Evolutionary conservation across 2,329 filamentous ascomycete genomes (phyloP).

Genomic region (Hortaea werneckii): DNA sequence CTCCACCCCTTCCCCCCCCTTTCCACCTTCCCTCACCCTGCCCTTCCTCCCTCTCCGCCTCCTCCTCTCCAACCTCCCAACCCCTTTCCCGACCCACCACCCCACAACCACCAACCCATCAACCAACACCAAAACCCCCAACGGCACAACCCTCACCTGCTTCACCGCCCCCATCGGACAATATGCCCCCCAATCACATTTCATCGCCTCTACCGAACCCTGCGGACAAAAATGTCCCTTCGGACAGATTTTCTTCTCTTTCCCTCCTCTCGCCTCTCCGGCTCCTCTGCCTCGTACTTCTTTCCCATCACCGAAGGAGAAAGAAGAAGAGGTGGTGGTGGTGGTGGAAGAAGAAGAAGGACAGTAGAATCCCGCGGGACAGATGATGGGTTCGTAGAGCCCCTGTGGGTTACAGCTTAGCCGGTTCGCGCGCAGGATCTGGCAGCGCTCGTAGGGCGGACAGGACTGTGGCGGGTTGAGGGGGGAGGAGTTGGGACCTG

Average conservation of each 20-base stretch:
- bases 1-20: slow-evolving; percentile 19
- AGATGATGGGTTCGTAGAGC: slow-evolving; percentile 42
- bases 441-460: slow-evolving; percentile 18
- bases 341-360: slow-evolving; percentile 27
- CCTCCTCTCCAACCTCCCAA: slow-evolving; percentile 28
- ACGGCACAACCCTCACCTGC: slow-evolving; percentile 36
- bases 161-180: slow-evolving; percentile 37
- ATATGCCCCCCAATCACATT: slow-evolving; percentile 36
- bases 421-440: slow-evolving; percentile 11
- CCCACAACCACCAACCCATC: slow-evolving; percentile 31
- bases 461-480: slow-evolving; percentile 23
- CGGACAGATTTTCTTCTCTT: slow-evolving; percentile 34
- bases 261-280: slow-evolving; percentile 22
- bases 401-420: slow-evolving; percentile 25
- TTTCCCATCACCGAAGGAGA: too few species aligned
- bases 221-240: slow-evolving; percentile 42
- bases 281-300: too few species aligned
- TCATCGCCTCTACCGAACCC: slow-evolving; percentile 39
- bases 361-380: slow-evolving; percentile 41
- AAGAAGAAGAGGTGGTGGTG: too few species aligned
- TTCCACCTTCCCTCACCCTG: slow-evolving; percentile 12
- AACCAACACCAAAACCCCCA: slow-evolving; percentile 33
- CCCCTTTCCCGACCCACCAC: slow-evolving; percentile 25
- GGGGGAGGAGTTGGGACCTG: slow-evolving; percentile 19
- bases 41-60: slow-evolving; percentile 20